Base-by-base conservation (phyloP, 148 eudicot genomes). In the Amaranthus cruentus region DNA sequence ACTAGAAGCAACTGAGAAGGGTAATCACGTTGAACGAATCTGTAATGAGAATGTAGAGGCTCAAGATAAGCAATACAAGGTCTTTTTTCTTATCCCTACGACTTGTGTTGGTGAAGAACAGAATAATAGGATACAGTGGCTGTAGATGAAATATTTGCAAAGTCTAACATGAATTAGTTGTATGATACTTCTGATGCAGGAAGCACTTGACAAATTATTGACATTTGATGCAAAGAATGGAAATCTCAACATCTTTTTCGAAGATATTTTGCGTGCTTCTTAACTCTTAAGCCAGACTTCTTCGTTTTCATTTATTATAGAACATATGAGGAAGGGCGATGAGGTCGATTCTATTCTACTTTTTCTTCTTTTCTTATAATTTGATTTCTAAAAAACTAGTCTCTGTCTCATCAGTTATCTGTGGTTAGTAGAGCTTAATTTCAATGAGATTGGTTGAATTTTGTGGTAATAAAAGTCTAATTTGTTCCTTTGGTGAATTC, bases 41-140 rank as follows among this genome's bases (percentile, higher is more conserved):
- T 62, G 75, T 63, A 71, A 70, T 68, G 87, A 83, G 74, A 81
- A 75, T 72, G 83, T 91, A 73, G 66, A 71, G 59, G 76, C 93
- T 74, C 98, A 84, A 83, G 97, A 94, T 86, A 85, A 88, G 77
- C 87, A 82, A 66, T 86, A 88, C 81, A 85, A 94, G 97, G 98
- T 94, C 55, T 73, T 11, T 56, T 75, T 64, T 75, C 71, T 53
- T 14, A 49, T 15, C 65, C 48, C 21, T 69, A 47, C 15, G 21
- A 69, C 4, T 5, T 62, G 12, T 12, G 46, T 4, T 47, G 6
- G n/a, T 42, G n/a, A 65, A n/a, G 15, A 43, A 71, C 49, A n/a
- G 7, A 55, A 11, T 18, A 4, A 51, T n/a, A 12, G 7, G 9
- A 7, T 4, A 70, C 1, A 76, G 38, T 38, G 65, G 8, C 28